Evolutionary conservation across 352 stramenopile genomes (phyloP), one percentile per base, ranked within the genome.

Genomic region (Phytopythium sindhum): DNA sequence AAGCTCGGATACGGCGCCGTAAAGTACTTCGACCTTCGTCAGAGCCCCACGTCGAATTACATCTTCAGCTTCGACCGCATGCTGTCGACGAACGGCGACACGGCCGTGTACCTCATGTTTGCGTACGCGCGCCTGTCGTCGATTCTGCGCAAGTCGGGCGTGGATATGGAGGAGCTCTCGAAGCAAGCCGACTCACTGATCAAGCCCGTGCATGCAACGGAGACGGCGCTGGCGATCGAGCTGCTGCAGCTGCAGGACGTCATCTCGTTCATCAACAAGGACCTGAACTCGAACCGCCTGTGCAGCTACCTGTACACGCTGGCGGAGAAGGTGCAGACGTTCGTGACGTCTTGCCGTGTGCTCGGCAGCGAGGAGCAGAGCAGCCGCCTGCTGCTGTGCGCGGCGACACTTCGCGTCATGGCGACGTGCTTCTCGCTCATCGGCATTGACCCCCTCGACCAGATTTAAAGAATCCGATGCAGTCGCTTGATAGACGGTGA

Each of bases 11-110:
- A 99, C 73, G 97, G 97, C 57, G 98, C 97, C 17, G 97, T 99
- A 60, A 99, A 99, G 86, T 99, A 99, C 84, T 99, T 99, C 79
- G 98, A 99, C 77, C 83, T 99, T 63, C 92, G 96, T 60, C 92
- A 99, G 71, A 98, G 98, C 70, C 97, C 97, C 17, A 97, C 94
- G 44, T 98, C 95, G 61, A 98, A 99, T 74, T 99, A 99, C 84
- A 90, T 97, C 58, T 99, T 99, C 76, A 98, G 89, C 65, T 99
- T 99, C 72, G 98, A 99, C 85, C 87, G 93, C 65, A 99, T 99
- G 98, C 89, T 99, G 41, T 97, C 98, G 72, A 98, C 96, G 6
- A 98, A 98, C 68, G 98, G 98, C 29, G 98, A 99, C 81, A 99
- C 98, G 52, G 98, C 97, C 60, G 97, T 99, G 63, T 99, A 99